Evolutionary conservation across 2,329 filamentous ascomycete genomes (phyloP).

Genomic region (Cladosporium sp.): DNA sequence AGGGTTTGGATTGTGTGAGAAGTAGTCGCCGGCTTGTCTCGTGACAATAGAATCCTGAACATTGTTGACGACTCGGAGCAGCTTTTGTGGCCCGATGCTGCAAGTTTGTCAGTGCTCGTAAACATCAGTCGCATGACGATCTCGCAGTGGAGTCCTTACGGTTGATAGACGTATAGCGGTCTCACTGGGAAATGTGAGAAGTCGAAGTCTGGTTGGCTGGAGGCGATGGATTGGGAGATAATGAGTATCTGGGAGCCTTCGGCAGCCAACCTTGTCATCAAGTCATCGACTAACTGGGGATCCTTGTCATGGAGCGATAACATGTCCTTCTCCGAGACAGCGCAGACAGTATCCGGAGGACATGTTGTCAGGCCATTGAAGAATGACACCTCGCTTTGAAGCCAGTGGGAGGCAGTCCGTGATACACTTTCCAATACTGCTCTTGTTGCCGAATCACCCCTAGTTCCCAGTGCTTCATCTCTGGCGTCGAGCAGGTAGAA

Average conservation of each 20-base stretch:
- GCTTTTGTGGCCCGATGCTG: conserved; percentile 29
- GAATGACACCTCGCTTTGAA: neutral
- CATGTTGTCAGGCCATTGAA: neutral
- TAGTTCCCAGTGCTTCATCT: no score
- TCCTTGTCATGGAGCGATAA: neutral
- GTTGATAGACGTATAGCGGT: conserved; percentile 25
- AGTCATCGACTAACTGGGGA: neutral
- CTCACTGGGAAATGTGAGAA: conserved; percentile 21
- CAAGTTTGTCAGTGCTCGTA: neutral
- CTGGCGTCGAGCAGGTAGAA: neutral
- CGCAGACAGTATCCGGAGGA: neutral
- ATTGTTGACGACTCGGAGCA: conserved; percentile 24
- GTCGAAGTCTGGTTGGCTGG: conserved; percentile 13
- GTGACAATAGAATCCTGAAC: conserved; percentile 8
- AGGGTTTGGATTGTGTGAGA: neutral
- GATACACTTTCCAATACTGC: conserved; percentile 3
- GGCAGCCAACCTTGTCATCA: conserved; percentile 14
- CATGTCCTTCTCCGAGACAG: conserved; percentile 6
- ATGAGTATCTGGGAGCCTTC: conserved; percentile 20
- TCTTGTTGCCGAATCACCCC: neutral
- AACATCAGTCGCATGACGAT: neutral
- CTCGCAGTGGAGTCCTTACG: neutral
- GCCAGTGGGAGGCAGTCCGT: conserved; percentile 1
- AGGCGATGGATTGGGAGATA: conserved; percentile 10
- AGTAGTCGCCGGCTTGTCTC: conserved; percentile 10